Base-by-base conservation (phyloP, 352 stramenopile genomes). In the Thalassiosira exigua region DNA sequence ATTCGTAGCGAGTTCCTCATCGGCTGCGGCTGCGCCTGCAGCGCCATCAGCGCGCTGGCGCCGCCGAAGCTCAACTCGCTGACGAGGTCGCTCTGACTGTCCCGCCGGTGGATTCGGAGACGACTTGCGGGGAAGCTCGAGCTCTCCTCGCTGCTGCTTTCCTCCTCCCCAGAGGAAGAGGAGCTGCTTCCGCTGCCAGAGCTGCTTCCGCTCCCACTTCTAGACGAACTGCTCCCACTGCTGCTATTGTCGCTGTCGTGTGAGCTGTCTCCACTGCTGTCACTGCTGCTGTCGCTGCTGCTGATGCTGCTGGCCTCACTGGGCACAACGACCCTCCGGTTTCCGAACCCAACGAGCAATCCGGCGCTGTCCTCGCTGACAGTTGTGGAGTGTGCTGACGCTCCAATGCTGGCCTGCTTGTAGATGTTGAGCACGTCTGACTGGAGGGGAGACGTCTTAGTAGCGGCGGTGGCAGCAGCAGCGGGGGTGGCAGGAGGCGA, bases 31-130 rank as follows among this genome's bases (percentile, higher is more conserved):
- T n/a, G n/a, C 26, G 64, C 57, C 27, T 74, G 62, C 21, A 65
- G 22, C 5, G 54, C 54, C 29, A 81, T 69, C 17, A 85, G 53
- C 22, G 78, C 71, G 59, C 78, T 85, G 9, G 78, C 78, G 32
- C 78, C 78, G 41, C 78, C 78, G 71, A 85, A 85, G 46, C 78
- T 85, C 27, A 85, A 52, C 32, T 71, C 65, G 44, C 65, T 79
- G 3, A 85, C 71, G 26, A 68, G 65, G 27, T 71, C 67, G 46
- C 30, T 57, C 51, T 24, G 33, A 22, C 58, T 71, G 26, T 48
- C 46, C 52, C 68, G 19, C 50, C 48, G 27, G n/a, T 62, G 52
- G 58, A 78, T 50, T 48, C 11, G 11, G 11, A 48, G n/a, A 17
- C 39, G 11, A n/a, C n/a, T 59, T 17, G 60, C 44, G 52, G 65